phyloP scores from a whole-genome alignment of 2,329 filamentous ascomycete species.

The Truncatella angustata region DNA sequence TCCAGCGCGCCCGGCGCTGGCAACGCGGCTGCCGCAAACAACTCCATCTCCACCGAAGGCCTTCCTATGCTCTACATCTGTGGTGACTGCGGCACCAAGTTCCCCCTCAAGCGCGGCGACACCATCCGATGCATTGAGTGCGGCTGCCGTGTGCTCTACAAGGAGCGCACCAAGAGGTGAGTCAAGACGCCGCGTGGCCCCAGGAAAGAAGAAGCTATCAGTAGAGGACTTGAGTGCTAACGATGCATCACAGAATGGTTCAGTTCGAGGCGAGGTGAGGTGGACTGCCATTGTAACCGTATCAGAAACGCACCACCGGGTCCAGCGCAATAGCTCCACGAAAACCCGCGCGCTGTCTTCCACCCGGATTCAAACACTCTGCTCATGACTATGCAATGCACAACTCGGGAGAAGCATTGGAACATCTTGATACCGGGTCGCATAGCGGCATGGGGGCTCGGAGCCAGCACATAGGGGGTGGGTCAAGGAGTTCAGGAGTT shows the following conservation, averaged over 20 bases:
- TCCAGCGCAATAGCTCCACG: not conserved
- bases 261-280: conserved; percentile 95
- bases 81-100: conserved; percentile 80
- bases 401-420: no score
- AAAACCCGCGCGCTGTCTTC: not conserved
- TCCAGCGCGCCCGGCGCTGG: conserved; percentile 41
- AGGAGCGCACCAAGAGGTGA: conserved; percentile 95
- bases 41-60: conserved; percentile 43
- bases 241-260: conserved; percentile 69
- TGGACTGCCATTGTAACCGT: not conserved
- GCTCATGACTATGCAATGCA: no score
- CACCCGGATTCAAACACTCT: not conserved
- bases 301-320: not conserved
- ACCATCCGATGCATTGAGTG: conserved; percentile 88
- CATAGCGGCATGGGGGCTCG: no score
- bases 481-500: conserved; percentile 19
- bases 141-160: conserved; percentile 93
- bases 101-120: conserved; percentile 73
- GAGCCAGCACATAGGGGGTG: no score
- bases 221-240: no score
- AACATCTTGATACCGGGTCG: not conserved
- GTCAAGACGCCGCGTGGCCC: conserved; percentile 30
- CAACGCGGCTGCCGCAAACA: conserved; percentile 35
- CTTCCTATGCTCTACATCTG: conserved; percentile 69
- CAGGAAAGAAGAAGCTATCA: no score